Percentiles rank a stretch among this genome's conserved stretches.
Conservation (phyloP, 2,329 filamentous ascomycete genomes). For the Aquanectria penicillioides region DNA sequence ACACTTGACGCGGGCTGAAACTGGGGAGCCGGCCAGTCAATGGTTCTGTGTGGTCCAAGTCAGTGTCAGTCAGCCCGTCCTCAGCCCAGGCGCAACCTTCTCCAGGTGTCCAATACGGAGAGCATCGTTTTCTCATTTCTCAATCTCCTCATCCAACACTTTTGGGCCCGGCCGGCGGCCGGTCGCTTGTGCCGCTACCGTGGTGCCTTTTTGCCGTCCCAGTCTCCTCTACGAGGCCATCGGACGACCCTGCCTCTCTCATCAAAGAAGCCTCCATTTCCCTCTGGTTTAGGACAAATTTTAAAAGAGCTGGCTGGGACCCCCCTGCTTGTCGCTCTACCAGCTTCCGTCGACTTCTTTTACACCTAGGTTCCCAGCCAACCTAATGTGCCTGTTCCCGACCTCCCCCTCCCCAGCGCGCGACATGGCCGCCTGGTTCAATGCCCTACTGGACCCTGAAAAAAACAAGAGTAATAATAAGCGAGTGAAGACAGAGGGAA, state of each 20-base stretch:
- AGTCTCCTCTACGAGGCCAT: conserved; percentile 17
- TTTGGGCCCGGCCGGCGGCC: neutral
- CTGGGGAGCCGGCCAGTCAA: neutral
- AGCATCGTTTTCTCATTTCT: conserved; percentile 13
- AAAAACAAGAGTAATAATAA: conserved; percentile 6
- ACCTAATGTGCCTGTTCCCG: neutral
- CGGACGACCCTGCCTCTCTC: neutral
- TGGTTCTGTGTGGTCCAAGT: too few relatives aligned
- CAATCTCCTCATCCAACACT: conserved; percentile 1
- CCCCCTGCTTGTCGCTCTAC: conserved; percentile 38
- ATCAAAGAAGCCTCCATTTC: conserved; percentile 3
- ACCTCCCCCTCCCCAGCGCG: conserved; percentile 9
- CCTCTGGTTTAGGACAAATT: conserved; percentile 2
- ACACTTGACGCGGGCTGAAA: conserved; percentile 11
- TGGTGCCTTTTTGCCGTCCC: neutral
- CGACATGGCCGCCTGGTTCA: conserved; percentile 5
- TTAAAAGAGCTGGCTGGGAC: conserved; percentile 27
- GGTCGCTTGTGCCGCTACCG: conserved; percentile 5
- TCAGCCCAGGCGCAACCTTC: conserved; percentile 1
- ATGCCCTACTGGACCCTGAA: conserved; percentile 36
- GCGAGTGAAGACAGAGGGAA: conserved; percentile 14
- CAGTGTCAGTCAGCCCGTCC: neutral
- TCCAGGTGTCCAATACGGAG: neutral
- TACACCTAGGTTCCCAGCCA: conserved; percentile 16
- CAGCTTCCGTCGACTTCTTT: conserved; percentile 9